phyloP scores from a whole-genome alignment of 2,329 filamentous ascomycete genomes.

The Paraphoma sp. region DNA sequence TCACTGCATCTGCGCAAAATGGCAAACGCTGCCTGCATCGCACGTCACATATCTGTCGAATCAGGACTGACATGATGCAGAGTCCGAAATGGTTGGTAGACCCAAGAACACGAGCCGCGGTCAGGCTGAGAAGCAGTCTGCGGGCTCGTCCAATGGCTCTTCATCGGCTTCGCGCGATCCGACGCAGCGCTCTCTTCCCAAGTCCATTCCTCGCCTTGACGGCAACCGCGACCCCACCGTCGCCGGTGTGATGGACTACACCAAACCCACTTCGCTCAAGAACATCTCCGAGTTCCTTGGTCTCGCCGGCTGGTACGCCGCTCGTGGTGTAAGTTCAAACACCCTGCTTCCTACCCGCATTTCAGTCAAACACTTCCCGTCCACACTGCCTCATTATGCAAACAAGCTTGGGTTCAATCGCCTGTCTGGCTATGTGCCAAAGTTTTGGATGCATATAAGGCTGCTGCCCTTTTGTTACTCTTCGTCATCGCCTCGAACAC shows the following conservation, averaged over 20 bases:
- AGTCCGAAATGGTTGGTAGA: slow-evolving; percentile 46
- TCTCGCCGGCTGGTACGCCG: slow-evolving; percentile 41
- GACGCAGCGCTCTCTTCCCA: slow-evolving; percentile 33
- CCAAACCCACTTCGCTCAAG: slow-evolving; percentile 36
- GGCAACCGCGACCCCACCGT: slow-evolving; percentile 42
- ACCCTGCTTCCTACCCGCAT: too few relatives aligned
- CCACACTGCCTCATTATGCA: slow-evolving; percentile 6
- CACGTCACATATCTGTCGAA: slow-evolving; percentile 1
- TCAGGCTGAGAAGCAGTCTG: slow-evolving; percentile 33
- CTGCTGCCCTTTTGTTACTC: neutral
- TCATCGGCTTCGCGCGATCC: slow-evolving; percentile 31
- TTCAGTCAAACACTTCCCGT: slow-evolving; percentile 8
- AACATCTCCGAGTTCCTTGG: slow-evolving; percentile 47
- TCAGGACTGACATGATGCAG: slow-evolving; percentile 27
- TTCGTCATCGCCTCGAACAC: neutral
- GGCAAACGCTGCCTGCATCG: slow-evolving; percentile 2
- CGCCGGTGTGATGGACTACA: slow-evolving; percentile 28
- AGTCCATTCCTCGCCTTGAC: slow-evolving; percentile 41
- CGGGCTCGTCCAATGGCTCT: slow-evolving; percentile 34
- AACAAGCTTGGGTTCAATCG: slow-evolving; percentile 3
- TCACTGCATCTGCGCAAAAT: neutral
- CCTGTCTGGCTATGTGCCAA: slow-evolving; percentile 1
- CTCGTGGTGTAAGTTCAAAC: slow-evolving; percentile 47
- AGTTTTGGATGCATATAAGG: slow-evolving; percentile 7
- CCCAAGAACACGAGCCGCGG: slow-evolving; percentile 37